Percentiles rank a stretch among this genome's conserved stretches.
Conservation (phyloP, 73 alveolate genomes). For the Tetrahymena thermophila region DNA sequence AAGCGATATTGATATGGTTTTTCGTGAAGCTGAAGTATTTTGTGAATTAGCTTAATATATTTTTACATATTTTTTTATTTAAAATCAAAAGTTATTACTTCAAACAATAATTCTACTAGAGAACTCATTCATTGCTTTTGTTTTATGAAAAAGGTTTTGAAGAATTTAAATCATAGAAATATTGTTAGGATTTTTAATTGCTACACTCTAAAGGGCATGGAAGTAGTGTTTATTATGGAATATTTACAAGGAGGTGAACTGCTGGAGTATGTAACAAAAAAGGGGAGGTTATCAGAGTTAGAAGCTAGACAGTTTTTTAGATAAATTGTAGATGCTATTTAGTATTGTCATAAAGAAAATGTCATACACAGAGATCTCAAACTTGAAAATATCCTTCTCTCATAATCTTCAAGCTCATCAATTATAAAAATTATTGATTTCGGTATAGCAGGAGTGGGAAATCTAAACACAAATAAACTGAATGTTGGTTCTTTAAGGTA, state of each 20-base stretch:
- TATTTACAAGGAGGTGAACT: conserved; percentile 80
- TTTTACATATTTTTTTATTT: no score
- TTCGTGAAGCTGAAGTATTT: conserved; percentile 40
- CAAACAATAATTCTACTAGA: conserved; percentile 1
- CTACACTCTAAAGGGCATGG: conserved; percentile 74
- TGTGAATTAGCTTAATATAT: no score
- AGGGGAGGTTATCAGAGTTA: conserved; percentile 58
- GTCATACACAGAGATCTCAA: conserved; percentile 79
- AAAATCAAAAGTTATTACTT: no score
- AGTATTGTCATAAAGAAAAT: conserved; percentile 64
- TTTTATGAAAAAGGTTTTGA: conserved; percentile 54
- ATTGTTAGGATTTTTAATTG: conserved; percentile 61
- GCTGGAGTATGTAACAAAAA: conserved; percentile 67
- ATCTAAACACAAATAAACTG: conserved; percentile 11
- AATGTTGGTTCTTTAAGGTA: conserved; percentile 28
- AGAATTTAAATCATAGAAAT: conserved; percentile 29
- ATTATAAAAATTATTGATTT: conserved; percentile 91
- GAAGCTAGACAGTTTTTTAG: conserved; percentile 61
- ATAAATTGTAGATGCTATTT: conserved; percentile 60
- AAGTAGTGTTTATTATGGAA: conserved; percentile 93
- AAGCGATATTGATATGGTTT: conserved; percentile 55
- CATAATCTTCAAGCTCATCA: conserved; percentile 51
- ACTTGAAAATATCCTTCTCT: conserved; percentile 72
- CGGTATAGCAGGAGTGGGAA: conserved; percentile 65
- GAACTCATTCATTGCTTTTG: conserved; percentile 56